Evolutionary conservation across 1,284 basidiomycete species (phyloP).

Genomic region (Sanguinoderma infundibulare): DNA sequence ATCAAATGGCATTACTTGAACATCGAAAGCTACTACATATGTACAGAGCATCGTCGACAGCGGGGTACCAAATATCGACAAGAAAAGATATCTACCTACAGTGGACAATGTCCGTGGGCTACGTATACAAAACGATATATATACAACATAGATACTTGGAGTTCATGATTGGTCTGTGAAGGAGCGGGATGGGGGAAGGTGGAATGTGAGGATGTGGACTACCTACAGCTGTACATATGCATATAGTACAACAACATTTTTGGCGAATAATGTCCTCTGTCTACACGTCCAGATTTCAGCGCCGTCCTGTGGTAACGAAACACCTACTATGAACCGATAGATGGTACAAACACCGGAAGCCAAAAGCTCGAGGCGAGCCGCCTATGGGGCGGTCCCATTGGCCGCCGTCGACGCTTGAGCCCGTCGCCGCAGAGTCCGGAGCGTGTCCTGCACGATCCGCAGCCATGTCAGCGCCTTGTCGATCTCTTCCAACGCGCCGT

Average conservation of each 20-base stretch:
- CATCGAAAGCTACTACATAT: constrained; percentile 16
- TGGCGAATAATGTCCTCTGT: background rate
- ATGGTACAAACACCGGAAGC: constrained; percentile 4
- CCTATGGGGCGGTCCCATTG: constrained; percentile 2
- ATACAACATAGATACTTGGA: constrained; percentile 26
- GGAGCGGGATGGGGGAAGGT: background rate
- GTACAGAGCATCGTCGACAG: constrained; percentile 14
- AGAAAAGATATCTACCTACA: constrained; percentile 14
- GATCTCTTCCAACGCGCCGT: constrained; percentile 66
- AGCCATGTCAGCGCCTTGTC: constrained; percentile 63
- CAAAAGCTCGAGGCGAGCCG: background rate
- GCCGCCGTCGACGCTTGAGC: constrained; percentile 36
- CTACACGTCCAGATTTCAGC: background rate
- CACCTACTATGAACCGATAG: background rate
- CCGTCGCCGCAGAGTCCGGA: constrained; percentile 57
- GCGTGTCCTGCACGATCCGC: constrained; percentile 62
- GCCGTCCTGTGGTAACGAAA: background rate
- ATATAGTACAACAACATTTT: constrained; percentile 9
- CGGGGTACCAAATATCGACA: constrained; percentile 14
- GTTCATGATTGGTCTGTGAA: background rate
- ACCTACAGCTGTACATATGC: constrained; percentile 1
- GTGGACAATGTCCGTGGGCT: constrained; percentile 1
- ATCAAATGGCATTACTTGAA: constrained; percentile 16
- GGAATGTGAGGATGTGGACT: background rate
- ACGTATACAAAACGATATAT: constrained; percentile 19